phyloP scores from a whole-genome alignment of 2,329 filamentous ascomycete genomes.

The Lasiodiplodia citricola region DNA sequence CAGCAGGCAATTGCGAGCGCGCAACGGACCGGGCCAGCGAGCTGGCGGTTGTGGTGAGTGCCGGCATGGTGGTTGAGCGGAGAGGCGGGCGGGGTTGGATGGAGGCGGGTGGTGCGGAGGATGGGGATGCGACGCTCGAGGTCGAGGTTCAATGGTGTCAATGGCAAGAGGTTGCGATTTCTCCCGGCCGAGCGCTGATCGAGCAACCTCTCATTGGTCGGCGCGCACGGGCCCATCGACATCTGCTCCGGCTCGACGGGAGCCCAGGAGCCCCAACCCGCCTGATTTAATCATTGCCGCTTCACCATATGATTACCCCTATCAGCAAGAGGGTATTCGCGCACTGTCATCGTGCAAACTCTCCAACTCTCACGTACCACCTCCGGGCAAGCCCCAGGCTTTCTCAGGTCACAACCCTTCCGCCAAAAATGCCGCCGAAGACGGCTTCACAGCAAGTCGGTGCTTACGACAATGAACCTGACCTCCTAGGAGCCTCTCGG shows the following conservation, averaged over 20 bases:
- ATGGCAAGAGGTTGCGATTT: constrained; percentile 23
- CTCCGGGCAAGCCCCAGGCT: neutral
- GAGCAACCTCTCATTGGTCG: constrained; percentile 1
- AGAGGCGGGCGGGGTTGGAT: constrained; percentile 31
- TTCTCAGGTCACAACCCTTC: neutral
- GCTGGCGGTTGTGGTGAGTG: constrained; percentile 53
- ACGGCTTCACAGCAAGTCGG: constrained; percentile 17
- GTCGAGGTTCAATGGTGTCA: constrained; percentile 23
- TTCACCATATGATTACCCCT: neutral
- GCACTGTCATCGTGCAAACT: neutral
- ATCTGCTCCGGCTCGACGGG: constrained; percentile 4
- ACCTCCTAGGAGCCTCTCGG: neutral
- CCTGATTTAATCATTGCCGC: neutral
- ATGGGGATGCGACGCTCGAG: constrained; percentile 29
- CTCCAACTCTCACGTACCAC: neutral
- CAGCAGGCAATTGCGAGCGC: constrained; percentile 52
- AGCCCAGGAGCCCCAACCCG: neutral
- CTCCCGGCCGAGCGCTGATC: constrained; percentile 21
- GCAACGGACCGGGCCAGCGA: constrained; percentile 54
- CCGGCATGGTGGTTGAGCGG: constrained; percentile 51
- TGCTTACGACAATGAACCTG: constrained; percentile 8
- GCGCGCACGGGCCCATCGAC: neutral
- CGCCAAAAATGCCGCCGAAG: constrained; percentile 13
- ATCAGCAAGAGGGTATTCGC: neutral
- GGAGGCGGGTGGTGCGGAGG: constrained; percentile 32